Evolutionary conservation across 805 yeast genomes (phyloP).

Genomic region (Starmerella floricola): DNA sequence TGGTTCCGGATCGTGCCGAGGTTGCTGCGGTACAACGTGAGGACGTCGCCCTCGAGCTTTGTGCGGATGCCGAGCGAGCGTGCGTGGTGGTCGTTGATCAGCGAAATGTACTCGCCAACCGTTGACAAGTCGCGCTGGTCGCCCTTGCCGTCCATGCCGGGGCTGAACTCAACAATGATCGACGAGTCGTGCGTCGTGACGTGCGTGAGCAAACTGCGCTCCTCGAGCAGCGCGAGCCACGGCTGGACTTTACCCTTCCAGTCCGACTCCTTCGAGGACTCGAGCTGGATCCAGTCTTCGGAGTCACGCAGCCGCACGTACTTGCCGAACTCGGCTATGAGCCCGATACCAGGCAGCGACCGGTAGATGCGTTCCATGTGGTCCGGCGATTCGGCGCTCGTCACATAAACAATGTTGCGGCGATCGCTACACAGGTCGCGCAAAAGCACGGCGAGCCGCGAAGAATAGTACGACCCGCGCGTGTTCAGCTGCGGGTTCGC

Average conservation of each 20-base stretch:
- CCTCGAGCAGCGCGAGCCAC: conserved; percentile 49
- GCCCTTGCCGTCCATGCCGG: conserved; percentile 32
- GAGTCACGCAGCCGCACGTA: conserved; percentile 38
- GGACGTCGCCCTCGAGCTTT: conserved; percentile 51
- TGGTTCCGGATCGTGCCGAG: conserved; percentile 37
- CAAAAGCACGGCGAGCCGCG: conserved; percentile 36
- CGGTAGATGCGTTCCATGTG: conserved; percentile 59
- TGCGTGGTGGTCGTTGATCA: conserved; percentile 63
- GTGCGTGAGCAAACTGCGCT: conserved; percentile 68
- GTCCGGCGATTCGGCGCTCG: conserved; percentile 50
- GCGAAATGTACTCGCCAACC: conserved; percentile 76
- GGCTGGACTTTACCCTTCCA: conserved; percentile 52
- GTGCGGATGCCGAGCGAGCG: conserved; percentile 54
- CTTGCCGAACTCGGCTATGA: conserved; percentile 87
- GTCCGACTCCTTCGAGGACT: conserved; percentile 17
- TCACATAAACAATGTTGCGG: conserved; percentile 55
- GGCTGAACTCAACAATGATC: conserved; percentile 55
- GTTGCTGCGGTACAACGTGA: conserved; percentile 53
- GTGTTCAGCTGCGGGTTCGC: neutral
- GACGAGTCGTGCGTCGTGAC: conserved; percentile 65
- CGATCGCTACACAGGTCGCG: conserved; percentile 47
- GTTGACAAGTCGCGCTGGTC: conserved; percentile 49
- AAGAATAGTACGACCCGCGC: conserved; percentile 17
- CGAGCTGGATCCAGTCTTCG: conserved; percentile 36
- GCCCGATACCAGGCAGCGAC: conserved; percentile 57